These are phyloP conservation scores for Starmerella bombicola DNA, from an alignment of 805 yeast species.

Conservation along the genomic window DNA sequence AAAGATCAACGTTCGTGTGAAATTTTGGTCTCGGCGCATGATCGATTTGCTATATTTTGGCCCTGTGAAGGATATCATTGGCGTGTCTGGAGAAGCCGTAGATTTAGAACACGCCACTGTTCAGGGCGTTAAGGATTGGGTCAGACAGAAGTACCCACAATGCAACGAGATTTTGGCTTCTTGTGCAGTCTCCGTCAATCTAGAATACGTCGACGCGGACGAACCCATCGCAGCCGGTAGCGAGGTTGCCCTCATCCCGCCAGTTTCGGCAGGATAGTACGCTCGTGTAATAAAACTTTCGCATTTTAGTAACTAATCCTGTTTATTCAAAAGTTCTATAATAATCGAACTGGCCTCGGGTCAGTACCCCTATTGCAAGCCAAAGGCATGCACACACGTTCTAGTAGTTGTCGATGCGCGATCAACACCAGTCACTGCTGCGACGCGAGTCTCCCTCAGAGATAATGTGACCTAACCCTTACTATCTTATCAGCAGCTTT, in stretches of 20 bases:
- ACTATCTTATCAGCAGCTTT: too few relatives aligned
- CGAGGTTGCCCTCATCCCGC: conserved; percentile 26
- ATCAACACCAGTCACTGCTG: too few relatives aligned
- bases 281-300: background rate
- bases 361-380: too few relatives aligned
- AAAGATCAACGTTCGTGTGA: too few relatives aligned
- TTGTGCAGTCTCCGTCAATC: conserved; percentile 22
- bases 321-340: too few relatives aligned
- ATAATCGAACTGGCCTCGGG: too few relatives aligned
- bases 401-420: too few relatives aligned
- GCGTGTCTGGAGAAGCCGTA: conserved; percentile 7
- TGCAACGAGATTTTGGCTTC: conserved; percentile 14
- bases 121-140: conserved; percentile 8
- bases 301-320: too few relatives aligned
- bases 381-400: too few relatives aligned
- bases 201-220: conserved; percentile 20
- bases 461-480: too few relatives aligned
- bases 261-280: conserved; percentile 25
- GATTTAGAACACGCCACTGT: conserved; percentile 1
- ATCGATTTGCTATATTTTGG: conserved; percentile 22
- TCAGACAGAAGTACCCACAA: conserved; percentile 13
- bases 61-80: conserved; percentile 21
- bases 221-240: conserved; percentile 10
- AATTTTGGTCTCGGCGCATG: too few relatives aligned
- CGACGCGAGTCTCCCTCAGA: too few relatives aligned